phyloP scores from a whole-genome alignment of 805 yeast genomes.

The Candida easanensis region DNA sequence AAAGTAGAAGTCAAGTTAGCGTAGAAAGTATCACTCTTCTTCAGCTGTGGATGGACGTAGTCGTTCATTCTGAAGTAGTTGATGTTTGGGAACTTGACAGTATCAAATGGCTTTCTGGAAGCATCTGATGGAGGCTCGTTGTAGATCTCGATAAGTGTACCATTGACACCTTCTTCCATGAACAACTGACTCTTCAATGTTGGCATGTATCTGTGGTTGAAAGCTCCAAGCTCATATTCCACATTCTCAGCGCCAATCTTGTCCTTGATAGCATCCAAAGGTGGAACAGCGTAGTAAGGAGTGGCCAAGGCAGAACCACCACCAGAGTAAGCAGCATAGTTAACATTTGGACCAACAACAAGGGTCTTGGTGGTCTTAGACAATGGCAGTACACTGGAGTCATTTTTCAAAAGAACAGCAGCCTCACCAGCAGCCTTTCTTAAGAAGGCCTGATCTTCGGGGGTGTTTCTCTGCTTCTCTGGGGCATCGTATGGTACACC shows the following conservation, averaged over 20 bases:
- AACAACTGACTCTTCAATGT: slow-evolving; percentile 24
- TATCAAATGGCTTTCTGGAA: slow-evolving; percentile 30
- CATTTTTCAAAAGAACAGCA: slow-evolving; percentile 57
- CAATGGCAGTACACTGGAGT: slow-evolving; percentile 45
- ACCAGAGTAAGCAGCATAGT: slow-evolving; percentile 48
- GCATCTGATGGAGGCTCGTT: slow-evolving; percentile 18
- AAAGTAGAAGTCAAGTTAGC: slow-evolving; percentile 43
- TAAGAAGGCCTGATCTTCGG: slow-evolving; percentile 37
- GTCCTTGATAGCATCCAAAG: slow-evolving; percentile 42
- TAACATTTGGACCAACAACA: slow-evolving; percentile 61
- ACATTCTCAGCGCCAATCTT: slow-evolving; percentile 22
- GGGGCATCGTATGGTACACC: slow-evolving; percentile 42
- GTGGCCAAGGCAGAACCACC: slow-evolving; percentile 60
- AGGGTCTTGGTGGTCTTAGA: slow-evolving; percentile 39
- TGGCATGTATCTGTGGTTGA: slow-evolving; percentile 33
- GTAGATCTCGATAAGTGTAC: slow-evolving; percentile 25
- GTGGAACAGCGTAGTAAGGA: slow-evolving; percentile 47
- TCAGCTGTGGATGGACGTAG: slow-evolving; percentile 23
- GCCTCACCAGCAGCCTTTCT: slow-evolving; percentile 49
- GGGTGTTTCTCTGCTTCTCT: slow-evolving; percentile 38
- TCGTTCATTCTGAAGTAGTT: slow-evolving; percentile 25
- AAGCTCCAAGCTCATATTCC: slow-evolving; percentile 34
- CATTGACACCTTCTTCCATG: slow-evolving; percentile 16
- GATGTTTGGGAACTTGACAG: slow-evolving; percentile 19
- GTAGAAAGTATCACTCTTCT: slow-evolving; percentile 33